Percentiles rank a stretch among this genome's conserved stretches.
Evolutionary conservation across 164 flowering plant species (phyloP).

Genomic region (Stephania japonica): DNA sequence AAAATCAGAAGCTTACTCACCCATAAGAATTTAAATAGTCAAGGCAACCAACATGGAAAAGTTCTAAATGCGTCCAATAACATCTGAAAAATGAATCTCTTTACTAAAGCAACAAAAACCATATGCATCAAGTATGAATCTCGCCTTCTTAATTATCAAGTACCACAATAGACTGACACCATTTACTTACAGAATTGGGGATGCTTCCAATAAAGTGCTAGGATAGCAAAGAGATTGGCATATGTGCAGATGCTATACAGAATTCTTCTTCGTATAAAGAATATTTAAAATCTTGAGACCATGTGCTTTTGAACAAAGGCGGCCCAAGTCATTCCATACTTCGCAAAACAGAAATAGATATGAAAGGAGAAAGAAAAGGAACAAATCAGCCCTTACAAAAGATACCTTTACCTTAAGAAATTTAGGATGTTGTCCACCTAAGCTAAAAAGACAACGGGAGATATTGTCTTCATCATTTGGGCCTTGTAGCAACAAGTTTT

Average conservation of each 20-base stretch:
- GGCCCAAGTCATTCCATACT: not conserved
- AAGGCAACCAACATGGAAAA: not conserved
- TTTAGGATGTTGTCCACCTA: not conserved
- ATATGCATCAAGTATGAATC: not conserved
- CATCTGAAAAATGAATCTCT: not conserved
- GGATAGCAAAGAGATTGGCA: not conserved
- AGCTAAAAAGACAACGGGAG: not conserved
- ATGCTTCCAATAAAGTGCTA: not conserved
- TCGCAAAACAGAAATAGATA: not conserved
- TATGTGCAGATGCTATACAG: not conserved
- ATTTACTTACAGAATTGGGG: not conserved
- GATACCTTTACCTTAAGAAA: not conserved
- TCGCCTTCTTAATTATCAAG: not conserved
- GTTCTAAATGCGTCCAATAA: not conserved
- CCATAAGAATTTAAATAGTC: not conserved
- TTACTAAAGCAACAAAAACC: not conserved
- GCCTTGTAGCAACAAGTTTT: not conserved
- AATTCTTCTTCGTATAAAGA: not conserved
- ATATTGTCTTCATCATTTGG: not conserved
- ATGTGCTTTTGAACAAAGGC: not conserved
- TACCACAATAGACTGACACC: not conserved
- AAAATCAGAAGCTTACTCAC: not conserved
- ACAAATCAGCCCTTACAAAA: not conserved
- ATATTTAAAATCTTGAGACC: not conserved
- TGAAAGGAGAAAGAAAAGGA: not conserved